Percentiles rank a stretch among this genome's conserved stretches.
These are phyloP conservation scores for Aspergillus heteromorphus DNA, from an alignment of 495 filamentous ascomycete species.

Conservation along the genomic window DNA sequence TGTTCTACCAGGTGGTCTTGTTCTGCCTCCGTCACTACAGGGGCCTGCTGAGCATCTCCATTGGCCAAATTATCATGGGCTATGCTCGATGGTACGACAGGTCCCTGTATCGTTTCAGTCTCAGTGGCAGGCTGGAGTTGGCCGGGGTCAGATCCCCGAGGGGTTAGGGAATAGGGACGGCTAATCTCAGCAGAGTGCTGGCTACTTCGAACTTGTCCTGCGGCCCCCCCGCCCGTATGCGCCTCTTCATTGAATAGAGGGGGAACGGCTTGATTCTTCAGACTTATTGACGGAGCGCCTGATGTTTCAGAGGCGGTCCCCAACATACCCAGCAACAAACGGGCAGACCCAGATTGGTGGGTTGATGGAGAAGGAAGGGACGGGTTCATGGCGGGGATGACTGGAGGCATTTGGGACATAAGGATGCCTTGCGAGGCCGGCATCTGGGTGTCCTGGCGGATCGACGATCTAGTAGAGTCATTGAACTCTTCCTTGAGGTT, in stretches of 20 bases:
- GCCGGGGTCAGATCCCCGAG: neutral
- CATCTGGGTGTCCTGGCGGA: neutral
- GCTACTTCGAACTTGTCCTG: neutral
- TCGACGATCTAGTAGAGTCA: neutral
- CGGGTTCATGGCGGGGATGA: neutral
- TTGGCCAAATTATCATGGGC: neutral
- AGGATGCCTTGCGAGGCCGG: constrained; percentile 4
- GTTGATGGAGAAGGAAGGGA: neutral
- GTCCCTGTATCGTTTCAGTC: neutral
- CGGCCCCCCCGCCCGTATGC: neutral
- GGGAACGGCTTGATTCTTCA: neutral
- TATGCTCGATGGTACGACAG: neutral
- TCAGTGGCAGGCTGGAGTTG: neutral
- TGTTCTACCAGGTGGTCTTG: neutral
- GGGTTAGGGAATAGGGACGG: neutral
- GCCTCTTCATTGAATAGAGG: neutral
- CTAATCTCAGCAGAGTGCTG: neutral
- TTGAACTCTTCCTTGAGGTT: neutral
- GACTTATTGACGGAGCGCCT: neutral
- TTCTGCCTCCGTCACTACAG: neutral
- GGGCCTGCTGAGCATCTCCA: neutral
- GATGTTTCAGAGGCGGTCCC: neutral
- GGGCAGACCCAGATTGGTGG: neutral
- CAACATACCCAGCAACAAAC: constrained; percentile 1
- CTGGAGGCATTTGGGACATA: constrained; percentile 2